Conservation (phyloP, 192 early-diverging fungal species). For the Backusella sp. region DNA sequence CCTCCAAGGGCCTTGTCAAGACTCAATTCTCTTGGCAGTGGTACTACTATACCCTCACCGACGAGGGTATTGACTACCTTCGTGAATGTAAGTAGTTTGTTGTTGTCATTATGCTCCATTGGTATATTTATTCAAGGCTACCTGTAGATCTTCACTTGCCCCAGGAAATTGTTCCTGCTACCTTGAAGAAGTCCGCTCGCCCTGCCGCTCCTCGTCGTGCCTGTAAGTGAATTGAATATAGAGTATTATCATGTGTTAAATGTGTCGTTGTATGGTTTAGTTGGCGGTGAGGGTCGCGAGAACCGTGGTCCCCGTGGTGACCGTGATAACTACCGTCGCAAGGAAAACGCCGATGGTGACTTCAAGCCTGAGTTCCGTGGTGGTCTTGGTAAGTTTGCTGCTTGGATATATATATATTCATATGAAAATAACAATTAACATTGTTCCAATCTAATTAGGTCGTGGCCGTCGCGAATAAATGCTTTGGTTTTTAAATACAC, state of each 20-base stretch:
- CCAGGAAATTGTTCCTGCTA: constrained; percentile 94
- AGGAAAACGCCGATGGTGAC: constrained; percentile 91
- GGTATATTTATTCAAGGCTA: neutral
- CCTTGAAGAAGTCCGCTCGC: constrained; percentile 95
- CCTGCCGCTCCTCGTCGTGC: constrained; percentile 56
- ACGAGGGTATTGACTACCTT: constrained; percentile 97
- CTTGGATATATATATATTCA: too few relatives aligned
- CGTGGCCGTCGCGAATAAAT: constrained; percentile 39
- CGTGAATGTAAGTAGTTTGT: constrained; percentile 60
- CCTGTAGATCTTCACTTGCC: constrained; percentile 88
- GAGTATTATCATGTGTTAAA: neutral
- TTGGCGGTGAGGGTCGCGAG: constrained; percentile 67
- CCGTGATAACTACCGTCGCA: constrained; percentile 87
- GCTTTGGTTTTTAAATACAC: neutral
- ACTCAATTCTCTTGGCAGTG: constrained; percentile 99
- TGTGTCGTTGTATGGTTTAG: constrained; percentile 10
- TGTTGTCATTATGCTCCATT: neutral
- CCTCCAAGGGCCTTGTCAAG: constrained; percentile 91
- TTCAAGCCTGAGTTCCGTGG: constrained; percentile 98
- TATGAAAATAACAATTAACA: too few relatives aligned
- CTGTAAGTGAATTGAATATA: constrained; percentile 40
- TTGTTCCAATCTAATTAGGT: constrained; percentile 49
- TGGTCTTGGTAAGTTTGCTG: constrained; percentile 36
- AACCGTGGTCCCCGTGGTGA: constrained; percentile 66
- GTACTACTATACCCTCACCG: constrained; percentile 99